A percentile compares a stretch with the other conserved stretches of the same genome.
Conservation (phyloP, 2,329 filamentous ascomycete genomes). For the Verticillium tricorpus region DNA sequence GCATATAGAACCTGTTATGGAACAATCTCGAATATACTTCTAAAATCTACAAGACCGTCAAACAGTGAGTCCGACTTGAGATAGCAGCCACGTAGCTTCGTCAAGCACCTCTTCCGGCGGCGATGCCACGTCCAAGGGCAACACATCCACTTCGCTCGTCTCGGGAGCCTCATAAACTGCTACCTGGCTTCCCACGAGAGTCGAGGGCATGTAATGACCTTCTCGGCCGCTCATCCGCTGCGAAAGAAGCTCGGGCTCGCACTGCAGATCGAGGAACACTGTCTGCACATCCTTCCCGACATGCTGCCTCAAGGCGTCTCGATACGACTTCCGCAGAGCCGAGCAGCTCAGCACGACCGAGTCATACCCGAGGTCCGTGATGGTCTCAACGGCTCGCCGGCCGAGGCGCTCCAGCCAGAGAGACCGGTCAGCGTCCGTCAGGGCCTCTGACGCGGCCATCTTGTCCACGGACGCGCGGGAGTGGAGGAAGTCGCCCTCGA, state of each 20-base stretch:
- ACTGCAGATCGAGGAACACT: slow-evolving; percentile 32
- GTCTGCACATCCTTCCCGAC: slow-evolving; percentile 14
- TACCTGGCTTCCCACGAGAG: slow-evolving; percentile 30
- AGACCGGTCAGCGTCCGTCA: slow-evolving; percentile 26
- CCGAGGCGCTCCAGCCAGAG: slow-evolving; percentile 24
- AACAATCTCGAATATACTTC: neutral
- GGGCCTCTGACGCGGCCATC: slow-evolving; percentile 23
- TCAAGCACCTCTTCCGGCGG: slow-evolving; percentile 9
- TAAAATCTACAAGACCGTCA: neutral
- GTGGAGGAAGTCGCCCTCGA: slow-evolving; percentile 37
- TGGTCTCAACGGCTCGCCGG: slow-evolving; percentile 15
- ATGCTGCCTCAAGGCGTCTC: slow-evolving; percentile 22
- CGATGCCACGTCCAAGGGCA: slow-evolving; percentile 22
- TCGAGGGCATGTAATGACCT: slow-evolving; percentile 29
- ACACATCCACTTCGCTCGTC: slow-evolving; percentile 25
- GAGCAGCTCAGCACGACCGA: slow-evolving; percentile 33
- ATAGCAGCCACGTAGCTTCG: slow-evolving; percentile 16
- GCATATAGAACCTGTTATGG: too few relatives aligned
- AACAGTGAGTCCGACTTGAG: slow-evolving; percentile 1
- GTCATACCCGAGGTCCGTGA: slow-evolving; percentile 20
- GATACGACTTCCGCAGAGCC: slow-evolving; percentile 27
- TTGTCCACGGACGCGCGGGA: slow-evolving; percentile 23
- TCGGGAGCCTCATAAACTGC: slow-evolving; percentile 22
- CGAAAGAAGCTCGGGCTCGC: slow-evolving; percentile 20
- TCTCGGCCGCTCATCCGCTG: slow-evolving; percentile 20